phyloP scores from a whole-genome alignment of 2,329 filamentous ascomycete species.

The Cytospora paraplurivora region DNA sequence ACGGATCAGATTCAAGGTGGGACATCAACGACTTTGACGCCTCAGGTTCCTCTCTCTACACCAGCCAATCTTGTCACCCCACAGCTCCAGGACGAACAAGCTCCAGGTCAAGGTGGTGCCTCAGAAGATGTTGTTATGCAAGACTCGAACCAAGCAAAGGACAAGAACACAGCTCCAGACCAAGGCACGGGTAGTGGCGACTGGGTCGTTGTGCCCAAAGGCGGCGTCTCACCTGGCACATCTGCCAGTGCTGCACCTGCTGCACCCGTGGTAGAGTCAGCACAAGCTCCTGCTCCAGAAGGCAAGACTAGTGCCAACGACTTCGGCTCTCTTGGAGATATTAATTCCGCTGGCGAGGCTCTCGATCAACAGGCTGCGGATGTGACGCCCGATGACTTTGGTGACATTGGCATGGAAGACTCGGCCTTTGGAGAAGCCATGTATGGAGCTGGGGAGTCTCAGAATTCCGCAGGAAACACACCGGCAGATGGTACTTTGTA shows the following conservation, averaged over 20 bases:
- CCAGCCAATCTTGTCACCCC: constrained; percentile 52
- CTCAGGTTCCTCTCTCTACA: constrained; percentile 61
- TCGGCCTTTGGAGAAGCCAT: constrained; percentile 85
- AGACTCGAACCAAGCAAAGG: constrained; percentile 39
- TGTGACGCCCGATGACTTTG: constrained; percentile 48
- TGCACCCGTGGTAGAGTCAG: constrained; percentile 31
- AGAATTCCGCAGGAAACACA: constrained; percentile 37
- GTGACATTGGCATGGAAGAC: constrained; percentile 70
- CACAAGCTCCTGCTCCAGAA: background rate
- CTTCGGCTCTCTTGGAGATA: constrained; percentile 53
- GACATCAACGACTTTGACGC: constrained; percentile 61
- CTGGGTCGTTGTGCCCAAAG: constrained; percentile 75
- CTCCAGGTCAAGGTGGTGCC: constrained; percentile 29
- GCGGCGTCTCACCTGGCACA: constrained; percentile 46
- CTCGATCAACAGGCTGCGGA: constrained; percentile 60
- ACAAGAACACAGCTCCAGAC: constrained; percentile 54
- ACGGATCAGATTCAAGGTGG: constrained; percentile 70
- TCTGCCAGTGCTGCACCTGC: constrained; percentile 15
- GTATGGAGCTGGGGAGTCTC: constrained; percentile 57
- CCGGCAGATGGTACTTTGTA: constrained; percentile 39
- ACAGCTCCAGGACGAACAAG: constrained; percentile 42
- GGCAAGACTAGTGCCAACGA: constrained; percentile 52
- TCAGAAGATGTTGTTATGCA: constrained; percentile 47
- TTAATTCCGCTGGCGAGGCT: constrained; percentile 73
- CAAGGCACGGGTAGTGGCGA: constrained; percentile 61